Evolutionary conservation across 2,329 filamentous ascomycete genomes (phyloP), one percentile per base, ranked within the genome.

Genomic region (Chaetomium globosum): DNA sequence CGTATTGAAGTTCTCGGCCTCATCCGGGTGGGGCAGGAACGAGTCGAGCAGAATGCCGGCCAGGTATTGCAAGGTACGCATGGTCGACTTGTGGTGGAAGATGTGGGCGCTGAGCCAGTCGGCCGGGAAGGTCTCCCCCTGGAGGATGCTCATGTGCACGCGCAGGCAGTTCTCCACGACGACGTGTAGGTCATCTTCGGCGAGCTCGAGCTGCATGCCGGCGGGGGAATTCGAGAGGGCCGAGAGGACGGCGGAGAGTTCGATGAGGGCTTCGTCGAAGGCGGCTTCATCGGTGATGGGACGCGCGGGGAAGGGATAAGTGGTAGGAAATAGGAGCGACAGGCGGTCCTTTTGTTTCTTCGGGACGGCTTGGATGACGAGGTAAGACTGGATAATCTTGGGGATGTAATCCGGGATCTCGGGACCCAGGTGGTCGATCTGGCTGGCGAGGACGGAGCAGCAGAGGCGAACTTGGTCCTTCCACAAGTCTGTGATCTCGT

Each of bases 41-140:
- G 86, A 89, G 46, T 94, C 89, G n/a, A 93, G 83, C 66, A 99
- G 80, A 12, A 96, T 88, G 54, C 86, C 83, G 9, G 90, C 89
- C 9, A 98, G 80, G 71, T 95, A 92, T 73, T 96, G 90, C 39
- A 99, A 80, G 8, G 89, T 92, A 64, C 87, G 88, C 84, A 98
- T 92, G 1, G 91, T 91, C 21, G 93, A 94, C 74, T 92, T 92
- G 79, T 97, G 92, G 73, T 97, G 91, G 77, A 91, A 95, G 49
- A 98, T 95, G 73, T 96, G 90, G 62, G 97, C 86, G 75, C 93
- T 98, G 53, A 99, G 82, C 96, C 95, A 99, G 65, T 86, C 88
- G 21, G 86, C 81, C 0, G 96, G 95, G 77, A 97, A 98, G 0
- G 95, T 92, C 73, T 96, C 91, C 71, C 93, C 93, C 65, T 89